phyloP scores from a whole-genome alignment of 139 green algal genomes.

The Micractinium sp. region DNA sequence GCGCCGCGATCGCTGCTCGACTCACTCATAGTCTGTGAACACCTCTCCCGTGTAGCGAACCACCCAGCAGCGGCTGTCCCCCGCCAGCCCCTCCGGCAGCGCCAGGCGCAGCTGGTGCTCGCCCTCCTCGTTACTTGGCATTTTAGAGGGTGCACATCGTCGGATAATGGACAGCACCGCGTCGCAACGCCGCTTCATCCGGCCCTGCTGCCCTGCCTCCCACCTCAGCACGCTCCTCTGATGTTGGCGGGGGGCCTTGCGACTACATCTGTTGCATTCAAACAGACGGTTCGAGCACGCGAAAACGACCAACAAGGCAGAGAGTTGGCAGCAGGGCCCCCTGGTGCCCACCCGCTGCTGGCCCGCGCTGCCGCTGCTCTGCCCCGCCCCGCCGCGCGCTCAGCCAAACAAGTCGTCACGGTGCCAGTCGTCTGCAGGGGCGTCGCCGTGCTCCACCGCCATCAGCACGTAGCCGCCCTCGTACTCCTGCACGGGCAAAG shows the following conservation, averaged over 20 bases:
- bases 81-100: background rate
- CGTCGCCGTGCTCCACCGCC: constrained; percentile 48
- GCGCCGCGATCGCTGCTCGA: background rate
- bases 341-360: background rate
- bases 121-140: background rate
- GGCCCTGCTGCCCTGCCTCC: no score
- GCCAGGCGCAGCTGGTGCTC: constrained; percentile 4
- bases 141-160: background rate
- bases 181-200: no score
- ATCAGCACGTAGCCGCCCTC: constrained; percentile 76
- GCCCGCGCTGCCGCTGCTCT: background rate
- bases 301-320: background rate
- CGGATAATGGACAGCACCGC: no score
- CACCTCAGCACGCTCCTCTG: no score
- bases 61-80: background rate
- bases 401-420: constrained; percentile 25
- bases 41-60: constrained; percentile 69
- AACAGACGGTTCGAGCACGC: no score
- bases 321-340: no score
- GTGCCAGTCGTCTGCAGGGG: constrained; percentile 21
- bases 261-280: no score
- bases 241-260: no score
- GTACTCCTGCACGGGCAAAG: constrained; percentile 54
- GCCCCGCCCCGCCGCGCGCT: background rate
- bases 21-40: constrained; percentile 70